Conservation (phyloP, 495 filamentous ascomycete genomes). For the Baudoinia panamericana region DNA sequence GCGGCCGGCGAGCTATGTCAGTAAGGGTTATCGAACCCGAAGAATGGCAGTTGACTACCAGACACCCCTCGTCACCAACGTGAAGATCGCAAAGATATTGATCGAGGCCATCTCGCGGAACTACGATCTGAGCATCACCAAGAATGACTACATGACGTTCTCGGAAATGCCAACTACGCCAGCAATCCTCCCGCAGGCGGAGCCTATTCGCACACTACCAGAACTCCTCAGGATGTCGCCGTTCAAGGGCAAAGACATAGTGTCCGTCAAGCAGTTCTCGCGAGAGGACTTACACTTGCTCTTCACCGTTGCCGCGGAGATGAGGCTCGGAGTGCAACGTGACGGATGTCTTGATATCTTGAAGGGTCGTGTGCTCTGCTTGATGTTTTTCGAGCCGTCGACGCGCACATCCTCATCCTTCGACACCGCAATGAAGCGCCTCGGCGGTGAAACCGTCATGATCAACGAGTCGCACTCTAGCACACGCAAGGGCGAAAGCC, state of each 20-base stretch:
- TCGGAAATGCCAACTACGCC: slow-evolving; percentile 11
- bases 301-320: slow-evolving; percentile 92
- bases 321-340: slow-evolving; percentile 82
- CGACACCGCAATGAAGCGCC: slow-evolving; percentile 93
- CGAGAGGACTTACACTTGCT: slow-evolving; percentile 78
- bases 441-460: slow-evolving; percentile 70
- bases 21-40: slow-evolving; percentile 85
- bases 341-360: slow-evolving; percentile 80
- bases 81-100: slow-evolving; percentile 96
- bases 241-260: slow-evolving; percentile 74
- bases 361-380: slow-evolving; percentile 70
- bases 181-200: slow-evolving; percentile 5
- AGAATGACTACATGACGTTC: slow-evolving; percentile 75
- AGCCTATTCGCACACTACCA: slow-evolving; percentile 43
- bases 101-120: slow-evolving; percentile 87
- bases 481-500: slow-evolving; percentile 80
- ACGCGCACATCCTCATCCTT: slow-evolving; percentile 94
- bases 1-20: slow-evolving; percentile 95
- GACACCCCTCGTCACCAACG: slow-evolving; percentile 91
- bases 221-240: slow-evolving; percentile 63
- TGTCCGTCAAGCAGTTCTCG: slow-evolving; percentile 80
- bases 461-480: slow-evolving; percentile 71
- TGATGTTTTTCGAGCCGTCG: slow-evolving; percentile 94
- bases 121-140: slow-evolving; percentile 66
- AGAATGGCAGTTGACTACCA: slow-evolving; percentile 99